Evolutionary conservation across 2,329 filamentous ascomycete genomes (phyloP), one percentile per base, ranked within the genome.

Genomic region (Elsinoe necatrix): DNA sequence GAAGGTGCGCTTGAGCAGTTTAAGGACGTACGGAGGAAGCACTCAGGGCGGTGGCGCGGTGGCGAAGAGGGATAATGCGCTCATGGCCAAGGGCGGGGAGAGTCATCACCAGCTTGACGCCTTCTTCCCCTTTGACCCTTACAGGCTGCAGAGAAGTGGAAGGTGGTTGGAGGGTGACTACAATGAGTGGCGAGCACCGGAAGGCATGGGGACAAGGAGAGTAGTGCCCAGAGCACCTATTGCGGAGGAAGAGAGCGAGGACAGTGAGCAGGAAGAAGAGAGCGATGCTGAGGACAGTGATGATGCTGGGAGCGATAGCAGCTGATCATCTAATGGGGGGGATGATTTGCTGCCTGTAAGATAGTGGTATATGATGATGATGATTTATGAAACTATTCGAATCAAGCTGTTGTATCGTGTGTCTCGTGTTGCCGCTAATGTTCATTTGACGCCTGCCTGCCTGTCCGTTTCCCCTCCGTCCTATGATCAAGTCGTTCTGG

Each of bases 121-220:
- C 0, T 96, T 95, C 69, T 98, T 97, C 66, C 93, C 93, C 0
- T 98, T 98, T 66, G 93, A 98, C 68, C 95, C 95, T 1, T 98
- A 97, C 70, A 86, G 92, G 65, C 76, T 98, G 51, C 91, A 91
- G 0, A 77, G 83, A 63, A 96, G 91, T 69, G 89, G 87, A 71
- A 80, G 83, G 58, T 97, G 93, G 95, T 74, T 98, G 11, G 86
- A 90, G 60, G 79, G 81, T 18, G 86, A 95, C 67, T 96, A 95
- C 66, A 79, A 92, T 27, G 78, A 84, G 52, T 96, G 89, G 87
- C 81, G 82, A 39, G 48, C 48, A 18, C 48, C 48, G 8, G 48
- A 29, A 18, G 48, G 48, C 2, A 14, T 52, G n/a, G 48, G 34
- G 77, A 79, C 23, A 78, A 79, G 41, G 78, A 78, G 42, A 77